A percentile compares a stretch with the other conserved stretches of the same genome.
Evolutionary conservation across 1,139 yeast genomes (phyloP).

Genomic region (Blastobotrys raffinosifermentans): DNA sequence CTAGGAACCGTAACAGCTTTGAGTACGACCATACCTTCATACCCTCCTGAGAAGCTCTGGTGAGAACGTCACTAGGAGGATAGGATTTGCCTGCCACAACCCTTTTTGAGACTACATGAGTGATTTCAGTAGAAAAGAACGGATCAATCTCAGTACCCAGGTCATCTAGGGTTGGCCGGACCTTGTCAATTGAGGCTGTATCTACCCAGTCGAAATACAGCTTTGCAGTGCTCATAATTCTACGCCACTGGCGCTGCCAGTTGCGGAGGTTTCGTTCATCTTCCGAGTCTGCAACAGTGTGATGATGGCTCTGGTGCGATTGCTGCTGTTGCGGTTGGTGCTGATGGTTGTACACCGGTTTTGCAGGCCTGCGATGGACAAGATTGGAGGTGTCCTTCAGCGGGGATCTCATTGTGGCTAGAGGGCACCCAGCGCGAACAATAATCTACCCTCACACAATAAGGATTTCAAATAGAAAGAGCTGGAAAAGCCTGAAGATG

Average conservation of each 20-base stretch:
- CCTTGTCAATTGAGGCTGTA: slow-evolving; percentile 43
- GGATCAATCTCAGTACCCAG: slow-evolving; percentile 47
- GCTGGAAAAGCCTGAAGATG: too few species aligned
- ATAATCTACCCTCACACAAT: too few species aligned
- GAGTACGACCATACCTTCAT: slow-evolving; percentile 87
- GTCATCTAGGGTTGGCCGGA: slow-evolving; percentile 34
- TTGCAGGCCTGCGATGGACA: slow-evolving; percentile 7
- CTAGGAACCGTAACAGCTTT: slow-evolving; percentile 74
- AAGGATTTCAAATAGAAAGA: too few species aligned
- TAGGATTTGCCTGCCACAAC: slow-evolving; percentile 32
- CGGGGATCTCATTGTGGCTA: too few species aligned
- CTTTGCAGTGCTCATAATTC: slow-evolving; percentile 64
- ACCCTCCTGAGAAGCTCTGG: slow-evolving; percentile 52
- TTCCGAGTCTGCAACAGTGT: too few species aligned
- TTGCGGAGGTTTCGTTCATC: slow-evolving; percentile 20
- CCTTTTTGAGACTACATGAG: slow-evolving; percentile 74
- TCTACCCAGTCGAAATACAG: slow-evolving; percentile 80
- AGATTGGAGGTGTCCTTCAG: slow-evolving; percentile 12
- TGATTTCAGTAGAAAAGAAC: slow-evolving; percentile 72
- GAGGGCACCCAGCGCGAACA: too few species aligned
- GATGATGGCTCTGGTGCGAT: too few species aligned
- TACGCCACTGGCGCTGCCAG: slow-evolving; percentile 83
- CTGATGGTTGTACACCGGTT: slow-evolving; percentile 3
- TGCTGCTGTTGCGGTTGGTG: slow-evolving; percentile 4
- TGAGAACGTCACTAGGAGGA: slow-evolving; percentile 57